Percentiles rank a stretch among this genome's conserved stretches.
Evolutionary conservation across 2,329 filamentous ascomycete genomes (phyloP).

Genomic region (Trichoderma guizhouense): DNA sequence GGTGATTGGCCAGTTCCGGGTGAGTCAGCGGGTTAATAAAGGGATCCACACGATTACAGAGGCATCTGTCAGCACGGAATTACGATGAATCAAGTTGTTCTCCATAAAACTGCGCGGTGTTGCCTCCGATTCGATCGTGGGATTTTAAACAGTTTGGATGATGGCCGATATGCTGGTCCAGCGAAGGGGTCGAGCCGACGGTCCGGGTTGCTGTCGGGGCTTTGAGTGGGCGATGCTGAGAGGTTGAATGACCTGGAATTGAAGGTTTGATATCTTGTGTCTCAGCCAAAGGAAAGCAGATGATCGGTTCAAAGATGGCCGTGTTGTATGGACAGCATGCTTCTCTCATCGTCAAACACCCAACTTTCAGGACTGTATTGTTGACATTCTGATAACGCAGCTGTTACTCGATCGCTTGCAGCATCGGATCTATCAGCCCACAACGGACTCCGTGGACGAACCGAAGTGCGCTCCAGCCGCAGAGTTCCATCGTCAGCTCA

Average conservation of each 20-base stretch:
- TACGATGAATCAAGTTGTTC: background rate
- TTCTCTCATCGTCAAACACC: background rate
- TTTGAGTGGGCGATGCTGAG: background rate
- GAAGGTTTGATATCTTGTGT: background rate
- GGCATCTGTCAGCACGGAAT: slow-evolving; percentile 2
- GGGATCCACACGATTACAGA: background rate
- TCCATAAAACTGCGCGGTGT: background rate
- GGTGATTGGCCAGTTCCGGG: background rate
- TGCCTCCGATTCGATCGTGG: background rate
- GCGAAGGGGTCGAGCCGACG: background rate
- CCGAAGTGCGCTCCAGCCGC: background rate
- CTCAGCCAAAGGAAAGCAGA: background rate
- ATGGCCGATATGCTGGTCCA: background rate
- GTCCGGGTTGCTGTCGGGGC: background rate
- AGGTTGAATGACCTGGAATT: background rate
- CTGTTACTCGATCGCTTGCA: background rate
- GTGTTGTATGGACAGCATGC: background rate
- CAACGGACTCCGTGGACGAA: background rate
- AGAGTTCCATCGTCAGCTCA: background rate
- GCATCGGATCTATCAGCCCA: background rate
- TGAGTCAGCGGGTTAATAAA: background rate
- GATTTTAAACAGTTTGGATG: background rate
- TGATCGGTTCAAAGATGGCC: background rate
- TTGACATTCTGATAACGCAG: background rate
- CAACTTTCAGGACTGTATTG: background rate